phyloP scores from a whole-genome alignment of 768 basidiomycete species.

The Leccinum subgranulosum region DNA sequence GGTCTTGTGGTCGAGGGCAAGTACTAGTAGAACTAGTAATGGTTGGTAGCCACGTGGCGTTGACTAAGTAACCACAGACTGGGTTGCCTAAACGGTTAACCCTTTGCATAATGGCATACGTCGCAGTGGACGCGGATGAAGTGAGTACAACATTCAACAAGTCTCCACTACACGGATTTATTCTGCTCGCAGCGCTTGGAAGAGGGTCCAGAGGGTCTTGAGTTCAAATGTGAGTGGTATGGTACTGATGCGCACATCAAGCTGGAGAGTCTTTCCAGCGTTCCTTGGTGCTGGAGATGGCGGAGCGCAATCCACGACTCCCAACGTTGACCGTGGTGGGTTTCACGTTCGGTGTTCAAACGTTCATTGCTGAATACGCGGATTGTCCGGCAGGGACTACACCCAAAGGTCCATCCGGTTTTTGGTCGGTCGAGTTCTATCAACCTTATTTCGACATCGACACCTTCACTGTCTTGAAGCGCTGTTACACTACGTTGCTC shows the following conservation, averaged over 20 bases:
- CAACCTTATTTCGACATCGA: constrained; percentile 89
- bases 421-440: constrained; percentile 85
- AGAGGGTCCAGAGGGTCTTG: constrained; percentile 65
- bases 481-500: constrained; percentile 77
- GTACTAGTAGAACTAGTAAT: no score
- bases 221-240: constrained; percentile 60
- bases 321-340: constrained; percentile 51
- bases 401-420: constrained; percentile 48
- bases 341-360: constrained; percentile 1
- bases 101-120: constrained; percentile 55
- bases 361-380: not conserved
- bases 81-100: not conserved
- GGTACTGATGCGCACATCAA: not conserved
- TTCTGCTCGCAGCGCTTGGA: constrained; percentile 45
- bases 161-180: not conserved
- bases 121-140: constrained; percentile 69
- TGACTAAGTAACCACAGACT: not conserved
- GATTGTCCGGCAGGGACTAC: constrained; percentile 25
- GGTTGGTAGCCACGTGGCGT: constrained; percentile 3
- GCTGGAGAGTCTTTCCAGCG: constrained; percentile 35
- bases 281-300: constrained; percentile 44
- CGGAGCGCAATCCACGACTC: constrained; percentile 22
- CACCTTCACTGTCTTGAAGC: constrained; percentile 68
- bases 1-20: no score
- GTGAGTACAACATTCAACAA: constrained; percentile 35